These are phyloP conservation scores for Orbilia brochopaga DNA, from an alignment of 2,329 filamentous ascomycete species.

Conservation along the genomic window DNA sequence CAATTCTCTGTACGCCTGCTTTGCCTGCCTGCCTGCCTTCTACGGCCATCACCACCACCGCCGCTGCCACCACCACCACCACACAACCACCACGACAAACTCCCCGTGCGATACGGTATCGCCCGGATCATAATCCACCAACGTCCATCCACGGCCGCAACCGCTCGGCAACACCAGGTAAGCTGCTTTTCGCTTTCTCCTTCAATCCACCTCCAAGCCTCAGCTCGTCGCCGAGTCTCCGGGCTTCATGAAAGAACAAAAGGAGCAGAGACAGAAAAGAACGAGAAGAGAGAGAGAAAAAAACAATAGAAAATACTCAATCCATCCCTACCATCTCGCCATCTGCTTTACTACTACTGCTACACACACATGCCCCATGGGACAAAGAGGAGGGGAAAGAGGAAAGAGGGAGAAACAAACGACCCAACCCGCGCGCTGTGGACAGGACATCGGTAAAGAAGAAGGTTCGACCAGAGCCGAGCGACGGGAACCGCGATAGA, in stretches of 20 bases:
- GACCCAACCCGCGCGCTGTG: slow-evolving; percentile 7
- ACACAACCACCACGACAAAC: neutral
- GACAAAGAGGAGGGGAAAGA: slow-evolving; percentile 19
- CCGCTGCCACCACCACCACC: neutral
- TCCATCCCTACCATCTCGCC: too few species aligned
- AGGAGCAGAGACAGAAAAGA: slow-evolving; percentile 12
- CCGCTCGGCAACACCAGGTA: neutral
- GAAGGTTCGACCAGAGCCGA: neutral
- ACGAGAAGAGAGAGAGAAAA: slow-evolving; percentile 4
- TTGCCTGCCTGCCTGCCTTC: neutral
- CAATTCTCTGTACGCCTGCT: too few species aligned
- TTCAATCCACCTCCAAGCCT: neutral
- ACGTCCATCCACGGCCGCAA: neutral
- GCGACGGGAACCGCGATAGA: neutral
- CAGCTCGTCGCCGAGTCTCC: neutral
- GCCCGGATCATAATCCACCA: slow-evolving; percentile 1
- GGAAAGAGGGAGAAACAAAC: slow-evolving; percentile 44
- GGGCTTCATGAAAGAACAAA: slow-evolving; percentile 4
- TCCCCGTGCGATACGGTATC: neutral
- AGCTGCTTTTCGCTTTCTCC: slow-evolving; percentile 2
- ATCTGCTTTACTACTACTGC: too few species aligned
- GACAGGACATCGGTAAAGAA: neutral
- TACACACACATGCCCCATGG: too few species aligned
- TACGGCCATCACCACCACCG: neutral
- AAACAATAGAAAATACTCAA: neutral